These are phyloP conservation scores for Aspergillus sp. DNA, from an alignment of 2,329 filamentous ascomycete species.

Conservation along the genomic window DNA sequence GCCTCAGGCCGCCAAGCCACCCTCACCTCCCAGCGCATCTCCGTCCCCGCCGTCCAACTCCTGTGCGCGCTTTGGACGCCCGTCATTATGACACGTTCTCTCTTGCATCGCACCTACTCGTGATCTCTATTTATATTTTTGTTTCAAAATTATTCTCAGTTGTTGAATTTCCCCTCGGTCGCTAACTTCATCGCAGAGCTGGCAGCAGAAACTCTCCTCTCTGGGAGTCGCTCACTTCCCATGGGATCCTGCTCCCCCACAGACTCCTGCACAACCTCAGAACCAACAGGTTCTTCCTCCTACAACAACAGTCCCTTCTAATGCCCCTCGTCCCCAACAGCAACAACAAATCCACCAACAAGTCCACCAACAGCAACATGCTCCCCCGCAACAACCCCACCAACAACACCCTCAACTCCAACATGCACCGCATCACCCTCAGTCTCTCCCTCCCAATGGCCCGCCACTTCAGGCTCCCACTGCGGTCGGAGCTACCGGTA, in stretches of 20 bases:
- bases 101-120: not conserved
- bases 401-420: constrained; percentile 27
- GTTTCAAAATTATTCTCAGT: not conserved
- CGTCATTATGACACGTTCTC: not conserved
- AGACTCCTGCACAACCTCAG: constrained; percentile 47
- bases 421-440: constrained; percentile 37
- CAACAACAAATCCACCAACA: constrained; percentile 32
- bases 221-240: constrained; percentile 86
- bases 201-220: constrained; percentile 86
- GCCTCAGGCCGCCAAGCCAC: constrained; percentile 22
- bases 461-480: constrained; percentile 26
- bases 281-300: constrained; percentile 38
- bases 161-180: not conserved
- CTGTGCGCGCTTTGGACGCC: not conserved
- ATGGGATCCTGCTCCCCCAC: constrained; percentile 81
- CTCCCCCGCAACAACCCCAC: constrained; percentile 36
- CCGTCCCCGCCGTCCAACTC: constrained; percentile 15
- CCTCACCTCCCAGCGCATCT: constrained; percentile 12
- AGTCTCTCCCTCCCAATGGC: constrained; percentile 29
- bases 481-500: constrained; percentile 14
- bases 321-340: constrained; percentile 38
- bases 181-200: constrained; percentile 61
- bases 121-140: constrained; percentile 2
- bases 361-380: constrained; percentile 31
- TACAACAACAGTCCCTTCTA: constrained; percentile 43